phyloP scores from a whole-genome alignment of 768 basidiomycete species.

The Lepiota venenata region DNA sequence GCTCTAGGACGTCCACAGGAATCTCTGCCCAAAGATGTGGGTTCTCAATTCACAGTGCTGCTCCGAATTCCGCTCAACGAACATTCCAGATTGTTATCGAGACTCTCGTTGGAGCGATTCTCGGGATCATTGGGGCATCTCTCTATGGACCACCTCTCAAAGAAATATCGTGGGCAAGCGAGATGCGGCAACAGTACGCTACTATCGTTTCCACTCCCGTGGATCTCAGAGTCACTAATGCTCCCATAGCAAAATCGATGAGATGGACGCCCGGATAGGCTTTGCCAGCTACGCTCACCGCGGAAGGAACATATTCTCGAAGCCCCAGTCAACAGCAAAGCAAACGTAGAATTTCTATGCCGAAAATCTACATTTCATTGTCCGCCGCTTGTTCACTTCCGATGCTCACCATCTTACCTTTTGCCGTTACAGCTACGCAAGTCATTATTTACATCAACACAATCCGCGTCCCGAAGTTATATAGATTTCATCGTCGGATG shows the following conservation, averaged over 20 bases:
- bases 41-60: conserved; percentile 12
- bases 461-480: neutral
- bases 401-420: neutral
- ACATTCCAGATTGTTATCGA: conserved; percentile 61
- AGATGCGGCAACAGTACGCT: conserved; percentile 77
- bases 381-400: neutral
- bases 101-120: conserved; percentile 55
- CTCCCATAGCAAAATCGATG: conserved; percentile 58
- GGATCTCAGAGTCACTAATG: conserved; percentile 6
- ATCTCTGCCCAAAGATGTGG: conserved; percentile 60
- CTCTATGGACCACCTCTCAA: conserved; percentile 64
- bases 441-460: neutral
- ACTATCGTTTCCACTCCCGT: conserved; percentile 3
- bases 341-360: conserved; percentile 3
- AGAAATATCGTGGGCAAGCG: conserved; percentile 86
- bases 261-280: conserved; percentile 65
- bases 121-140: conserved; percentile 74
- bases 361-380: conserved; percentile 1
- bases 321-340: conserved; percentile 1
- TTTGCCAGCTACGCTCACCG: conserved; percentile 65
- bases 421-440: neutral
- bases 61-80: neutral
- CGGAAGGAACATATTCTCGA: conserved; percentile 42
- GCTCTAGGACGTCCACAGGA: conserved; percentile 71
- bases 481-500: neutral